Base-by-base conservation (phyloP, 805 yeast species). In the Nakazawaea sp. region DNA sequence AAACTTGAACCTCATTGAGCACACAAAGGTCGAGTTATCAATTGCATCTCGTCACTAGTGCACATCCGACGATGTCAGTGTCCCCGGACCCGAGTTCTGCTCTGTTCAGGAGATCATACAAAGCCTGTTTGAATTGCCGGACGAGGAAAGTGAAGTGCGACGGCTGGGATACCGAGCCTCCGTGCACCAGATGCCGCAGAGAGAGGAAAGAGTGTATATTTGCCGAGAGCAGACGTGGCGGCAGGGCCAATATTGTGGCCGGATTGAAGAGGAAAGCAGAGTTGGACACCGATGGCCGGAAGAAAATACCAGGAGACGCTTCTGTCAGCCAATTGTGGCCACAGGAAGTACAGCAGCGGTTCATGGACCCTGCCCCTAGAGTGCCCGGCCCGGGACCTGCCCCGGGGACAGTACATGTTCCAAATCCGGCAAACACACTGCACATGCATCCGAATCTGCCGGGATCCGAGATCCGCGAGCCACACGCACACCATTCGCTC, bases 111-210 rank as follows among this genome's bases (percentile, higher is more conserved):
- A 62, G 96, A 44, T 75, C 78, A 43, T 89, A 84, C 55, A 70
- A 75, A 44, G 97, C 97, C 1, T 89, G 97, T 50, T 58, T 84
- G 33, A 84, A 78, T 58, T 89, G 97, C 54, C 71, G 96, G 13
- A 73, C 78, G 5, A 70, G 95, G 29, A 90, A 89, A 51, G 85
- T 86, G 30, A 78, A 78, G 50, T 89, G 97, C 62, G 95, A 87
- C 52, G 81, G 77, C 34, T 69, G 70, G 43, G 95, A 95, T 0
- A 66, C 68, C 31, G 77, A 75, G 4, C 92, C 94, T 3, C 92
- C 94, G 3, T 89, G 97, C 65, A 79, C 75, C 2, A 62, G 97
- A 34, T 89, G 97, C 51, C 68, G 71, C 43, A 67, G 97, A 30
- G 96, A 89, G 52, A 66, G 94, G 12, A 75, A 74, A 46, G 87